phyloP scores from a whole-genome alignment of 805 yeast species.

The Wickerhamiella shivajii region DNA sequence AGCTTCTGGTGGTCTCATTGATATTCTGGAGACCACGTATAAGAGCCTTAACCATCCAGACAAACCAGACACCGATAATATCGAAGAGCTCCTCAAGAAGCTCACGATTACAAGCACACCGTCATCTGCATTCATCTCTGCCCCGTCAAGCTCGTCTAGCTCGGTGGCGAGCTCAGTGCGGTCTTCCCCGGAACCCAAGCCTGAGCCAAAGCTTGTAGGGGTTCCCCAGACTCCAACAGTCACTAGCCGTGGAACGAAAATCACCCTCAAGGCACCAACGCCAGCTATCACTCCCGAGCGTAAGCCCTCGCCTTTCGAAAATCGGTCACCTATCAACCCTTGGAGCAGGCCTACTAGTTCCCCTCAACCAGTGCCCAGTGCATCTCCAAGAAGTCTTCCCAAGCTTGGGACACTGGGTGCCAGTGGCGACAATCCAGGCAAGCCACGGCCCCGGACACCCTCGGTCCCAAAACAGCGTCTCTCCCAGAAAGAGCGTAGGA shows the following conservation, averaged over 20 bases:
- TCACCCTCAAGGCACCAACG: too few species aligned
- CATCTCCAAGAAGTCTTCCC: not conserved
- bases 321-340: too few species aligned
- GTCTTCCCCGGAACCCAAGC: not conserved
- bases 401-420: not conserved
- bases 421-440: not conserved
- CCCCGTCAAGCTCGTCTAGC: not conserved
- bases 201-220: not conserved
- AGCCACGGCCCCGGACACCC: conserved; percentile 3
- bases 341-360: too few species aligned
- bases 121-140: not conserved
- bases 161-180: not conserved
- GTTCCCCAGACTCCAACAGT: too few species aligned
- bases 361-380: too few species aligned
- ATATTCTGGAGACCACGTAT: conserved; percentile 7
- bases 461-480: conserved; percentile 3
- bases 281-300: too few species aligned
- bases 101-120: not conserved
- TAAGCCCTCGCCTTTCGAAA: too few species aligned
- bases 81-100: not conserved
- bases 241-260: too few species aligned
- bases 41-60: conserved; percentile 1
- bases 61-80: not conserved
- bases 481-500: conserved; percentile 5
- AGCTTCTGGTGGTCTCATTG: conserved; percentile 2